Evolutionary conservation across 257 asterid genomes (phyloP).

Genomic region (Nicotiana tabacum): DNA sequence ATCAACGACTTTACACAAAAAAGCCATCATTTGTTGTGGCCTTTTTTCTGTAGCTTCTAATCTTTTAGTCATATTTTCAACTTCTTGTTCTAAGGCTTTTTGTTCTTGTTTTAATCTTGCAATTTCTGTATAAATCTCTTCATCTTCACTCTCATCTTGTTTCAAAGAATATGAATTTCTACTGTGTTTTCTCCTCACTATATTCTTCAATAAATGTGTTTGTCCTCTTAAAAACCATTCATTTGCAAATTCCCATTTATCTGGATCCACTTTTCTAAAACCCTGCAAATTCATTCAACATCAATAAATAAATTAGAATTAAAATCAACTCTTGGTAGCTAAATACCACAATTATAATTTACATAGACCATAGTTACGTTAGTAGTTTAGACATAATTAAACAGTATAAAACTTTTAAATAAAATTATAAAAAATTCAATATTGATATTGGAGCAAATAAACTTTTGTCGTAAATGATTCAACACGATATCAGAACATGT

Average conservation of each 20-base stretch:
- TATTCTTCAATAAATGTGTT: slow-evolving; percentile 60
- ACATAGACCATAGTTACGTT: too few relatives aligned
- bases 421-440: too few relatives aligned
- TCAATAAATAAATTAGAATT: background rate
- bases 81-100: slow-evolving; percentile 46
- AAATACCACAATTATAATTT: background rate
- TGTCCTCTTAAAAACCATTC: slow-evolving; percentile 89
- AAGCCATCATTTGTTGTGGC: slow-evolving; percentile 88
- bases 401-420: too few relatives aligned
- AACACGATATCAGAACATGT: too few relatives aligned
- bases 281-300: slow-evolving; percentile 40
- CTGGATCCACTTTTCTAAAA: slow-evolving; percentile 80
- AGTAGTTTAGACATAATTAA: too few relatives aligned
- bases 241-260: slow-evolving; percentile 83
- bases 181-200: slow-evolving; percentile 42
- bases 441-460: too few relatives aligned
- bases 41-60: slow-evolving; percentile 80
- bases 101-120: slow-evolving; percentile 61
- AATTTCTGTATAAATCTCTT: slow-evolving; percentile 32
- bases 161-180: background rate
- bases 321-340: background rate
- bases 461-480: too few relatives aligned
- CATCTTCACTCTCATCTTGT: slow-evolving; percentile 37
- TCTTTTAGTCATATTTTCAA: slow-evolving; percentile 64
- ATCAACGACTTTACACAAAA: slow-evolving; percentile 61